Evolutionary conservation across 805 yeast species (phyloP).

Genomic region (Isabelozyma pseudorhagii): DNA sequence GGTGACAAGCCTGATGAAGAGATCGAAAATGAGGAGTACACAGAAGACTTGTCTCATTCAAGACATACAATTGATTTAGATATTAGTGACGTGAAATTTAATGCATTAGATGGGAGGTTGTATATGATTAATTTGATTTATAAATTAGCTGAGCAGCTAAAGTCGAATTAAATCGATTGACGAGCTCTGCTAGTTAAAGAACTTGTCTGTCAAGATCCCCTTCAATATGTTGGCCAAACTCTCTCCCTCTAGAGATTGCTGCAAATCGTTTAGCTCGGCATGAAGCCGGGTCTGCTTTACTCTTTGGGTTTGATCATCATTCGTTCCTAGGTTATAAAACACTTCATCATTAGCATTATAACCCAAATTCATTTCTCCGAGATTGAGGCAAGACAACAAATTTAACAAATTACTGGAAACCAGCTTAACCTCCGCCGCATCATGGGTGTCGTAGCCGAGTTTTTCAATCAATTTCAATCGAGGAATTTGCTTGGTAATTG

Average conservation of each 20-base stretch:
- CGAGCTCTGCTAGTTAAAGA: slow-evolving; percentile 8
- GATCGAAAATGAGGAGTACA: slow-evolving; percentile 1
- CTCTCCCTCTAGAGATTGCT: slow-evolving; percentile 17
- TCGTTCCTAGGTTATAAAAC: slow-evolving; percentile 15
- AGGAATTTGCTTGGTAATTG: slow-evolving; percentile 20
- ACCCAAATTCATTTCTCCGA: slow-evolving; percentile 26
- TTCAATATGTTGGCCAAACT: slow-evolving; percentile 24
- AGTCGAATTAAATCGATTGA: background rate
- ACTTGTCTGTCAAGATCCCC: slow-evolving; percentile 22
- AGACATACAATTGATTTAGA: slow-evolving; percentile 30
- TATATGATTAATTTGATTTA: slow-evolving; percentile 29
- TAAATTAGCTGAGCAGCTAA: background rate
- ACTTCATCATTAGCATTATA: slow-evolving; percentile 20
- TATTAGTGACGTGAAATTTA: slow-evolving; percentile 37
- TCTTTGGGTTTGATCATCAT: slow-evolving; percentile 7
- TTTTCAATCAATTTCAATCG: slow-evolving; percentile 17
- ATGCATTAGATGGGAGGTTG: slow-evolving; percentile 48
- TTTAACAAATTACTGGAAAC: slow-evolving; percentile 19
- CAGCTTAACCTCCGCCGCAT: slow-evolving; percentile 1
- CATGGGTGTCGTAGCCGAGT: slow-evolving; percentile 21
- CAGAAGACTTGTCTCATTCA: slow-evolving; percentile 7
- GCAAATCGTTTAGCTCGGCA: slow-evolving; percentile 7
- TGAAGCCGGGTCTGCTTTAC: slow-evolving; percentile 2
- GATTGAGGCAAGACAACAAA: slow-evolving; percentile 20
- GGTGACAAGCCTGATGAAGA: slow-evolving; percentile 4